These are phyloP conservation scores for Xylaria polymorpha DNA, from an alignment of 2,329 filamentous ascomycete species.

Conservation along the genomic window DNA sequence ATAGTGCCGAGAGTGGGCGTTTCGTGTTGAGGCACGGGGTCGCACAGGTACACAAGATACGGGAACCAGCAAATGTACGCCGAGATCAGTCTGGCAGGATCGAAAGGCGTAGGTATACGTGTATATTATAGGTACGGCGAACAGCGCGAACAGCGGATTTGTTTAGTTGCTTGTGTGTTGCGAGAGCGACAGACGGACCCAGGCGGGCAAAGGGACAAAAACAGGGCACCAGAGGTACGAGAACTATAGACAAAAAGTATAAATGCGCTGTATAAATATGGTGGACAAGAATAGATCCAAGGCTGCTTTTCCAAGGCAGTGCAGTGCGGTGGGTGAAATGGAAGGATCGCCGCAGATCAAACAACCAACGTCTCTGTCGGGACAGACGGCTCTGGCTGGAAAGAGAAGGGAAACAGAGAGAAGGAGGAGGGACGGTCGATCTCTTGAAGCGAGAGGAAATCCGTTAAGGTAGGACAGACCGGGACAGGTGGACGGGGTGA, in stretches of 20 bases:
- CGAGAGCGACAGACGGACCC: constrained; percentile 25
- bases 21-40: constrained; percentile 19
- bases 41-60: constrained; percentile 16
- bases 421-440: constrained; percentile 9
- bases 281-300: constrained; percentile 14
- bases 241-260: constrained; percentile 15
- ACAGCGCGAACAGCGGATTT: not conserved
- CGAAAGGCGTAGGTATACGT: not conserved
- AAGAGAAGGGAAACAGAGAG: not conserved
- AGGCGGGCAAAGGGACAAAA: not conserved
- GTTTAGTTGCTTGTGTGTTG: not conserved
- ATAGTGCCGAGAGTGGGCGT: constrained; percentile 7
- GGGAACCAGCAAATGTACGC: constrained; percentile 19
- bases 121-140: constrained; percentile 16
- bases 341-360: constrained; percentile 19
- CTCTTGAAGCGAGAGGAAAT: constrained; percentile 25
- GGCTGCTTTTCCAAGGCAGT: constrained; percentile 5
- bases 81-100: constrained; percentile 15
- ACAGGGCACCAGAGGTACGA: not conserved
- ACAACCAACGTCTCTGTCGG: constrained; percentile 14
- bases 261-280: constrained; percentile 8
- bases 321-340: not conserved
- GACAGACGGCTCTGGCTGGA: constrained; percentile 18
- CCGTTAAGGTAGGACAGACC: constrained; percentile 12
- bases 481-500: not conserved